Evolutionary conservation across 1,284 basidiomycete genomes (phyloP).

Genomic region (Schizophyllum commune): DNA sequence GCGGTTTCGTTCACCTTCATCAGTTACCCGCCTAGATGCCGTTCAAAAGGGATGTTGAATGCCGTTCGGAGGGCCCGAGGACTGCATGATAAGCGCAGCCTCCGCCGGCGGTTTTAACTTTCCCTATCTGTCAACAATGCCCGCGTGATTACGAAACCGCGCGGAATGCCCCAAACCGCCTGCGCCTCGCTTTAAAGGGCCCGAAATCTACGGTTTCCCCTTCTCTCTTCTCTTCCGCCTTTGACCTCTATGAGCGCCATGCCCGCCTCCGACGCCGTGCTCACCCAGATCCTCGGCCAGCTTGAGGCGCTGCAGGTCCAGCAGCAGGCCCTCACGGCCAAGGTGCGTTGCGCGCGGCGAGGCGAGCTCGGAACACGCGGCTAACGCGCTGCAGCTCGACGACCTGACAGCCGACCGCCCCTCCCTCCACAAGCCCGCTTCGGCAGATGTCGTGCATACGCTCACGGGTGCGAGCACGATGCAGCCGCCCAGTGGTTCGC

Average conservation of each 20-base stretch:
- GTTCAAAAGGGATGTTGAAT: too few relatives aligned
- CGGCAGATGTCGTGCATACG: slow-evolving; percentile 6
- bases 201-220: not conserved
- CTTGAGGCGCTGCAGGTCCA: slow-evolving; percentile 61
- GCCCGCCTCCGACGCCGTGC: slow-evolving; percentile 50
- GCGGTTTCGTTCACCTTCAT: too few relatives aligned
- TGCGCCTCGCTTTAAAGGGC: not conserved
- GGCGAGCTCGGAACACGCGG: not conserved
- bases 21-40: too few relatives aligned
- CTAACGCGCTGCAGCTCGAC: slow-evolving; percentile 9
- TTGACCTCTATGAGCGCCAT: slow-evolving; percentile 22
- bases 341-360: slow-evolving; percentile 35
- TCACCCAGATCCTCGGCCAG: slow-evolving; percentile 65
- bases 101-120: not conserved
- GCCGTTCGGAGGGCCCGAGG: not conserved
- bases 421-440: not conserved
- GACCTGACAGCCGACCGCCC: slow-evolving; percentile 1
- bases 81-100: not conserved
- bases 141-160: not conserved
- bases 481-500: not conserved
- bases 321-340: slow-evolving; percentile 68
- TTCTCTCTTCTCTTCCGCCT: slow-evolving; percentile 4
- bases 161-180: too few relatives aligned
- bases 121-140: not conserved
- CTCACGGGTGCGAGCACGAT: slow-evolving; percentile 8